These are phyloP conservation scores for Ceratocystis colombiana DNA, from an alignment of 2,329 filamentous ascomycete species.

Conservation along the genomic window DNA sequence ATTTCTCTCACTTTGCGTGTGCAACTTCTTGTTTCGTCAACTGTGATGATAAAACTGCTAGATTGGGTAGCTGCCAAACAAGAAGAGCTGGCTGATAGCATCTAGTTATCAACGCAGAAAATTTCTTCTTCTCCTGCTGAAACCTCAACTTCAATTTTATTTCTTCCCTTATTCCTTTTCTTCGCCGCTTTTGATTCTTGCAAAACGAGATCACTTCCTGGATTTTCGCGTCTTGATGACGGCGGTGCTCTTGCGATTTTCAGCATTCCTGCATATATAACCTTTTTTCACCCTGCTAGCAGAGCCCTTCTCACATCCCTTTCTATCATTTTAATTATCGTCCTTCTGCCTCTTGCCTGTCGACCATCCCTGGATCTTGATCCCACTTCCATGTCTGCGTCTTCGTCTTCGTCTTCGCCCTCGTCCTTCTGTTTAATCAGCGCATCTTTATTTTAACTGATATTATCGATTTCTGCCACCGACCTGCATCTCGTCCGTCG, in stretches of 20 bases:
- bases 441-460: background rate
- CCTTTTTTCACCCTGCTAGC: background rate
- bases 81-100: background rate
- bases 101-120: background rate
- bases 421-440: background rate
- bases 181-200: too few species aligned
- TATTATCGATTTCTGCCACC: background rate
- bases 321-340: conserved; percentile 1
- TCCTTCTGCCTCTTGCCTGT: background rate
- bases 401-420: background rate
- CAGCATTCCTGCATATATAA: background rate
- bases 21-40: background rate
- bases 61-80: conserved; percentile 6
- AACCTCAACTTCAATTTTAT: conserved; percentile 1
- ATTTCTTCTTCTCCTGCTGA: background rate
- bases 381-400: background rate
- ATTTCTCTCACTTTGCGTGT: background rate
- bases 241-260: background rate
- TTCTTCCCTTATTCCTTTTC: background rate
- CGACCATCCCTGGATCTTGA: background rate
- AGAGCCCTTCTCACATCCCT: background rate
- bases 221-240: conserved; percentile 1
- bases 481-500: background rate
- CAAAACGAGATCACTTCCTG: background rate
- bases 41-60: background rate